Percentiles rank a stretch among this genome's conserved stretches.
phyloP scores from a whole-genome alignment of 2,329 filamentous ascomycete genomes.

The Cercospora canescens region DNA sequence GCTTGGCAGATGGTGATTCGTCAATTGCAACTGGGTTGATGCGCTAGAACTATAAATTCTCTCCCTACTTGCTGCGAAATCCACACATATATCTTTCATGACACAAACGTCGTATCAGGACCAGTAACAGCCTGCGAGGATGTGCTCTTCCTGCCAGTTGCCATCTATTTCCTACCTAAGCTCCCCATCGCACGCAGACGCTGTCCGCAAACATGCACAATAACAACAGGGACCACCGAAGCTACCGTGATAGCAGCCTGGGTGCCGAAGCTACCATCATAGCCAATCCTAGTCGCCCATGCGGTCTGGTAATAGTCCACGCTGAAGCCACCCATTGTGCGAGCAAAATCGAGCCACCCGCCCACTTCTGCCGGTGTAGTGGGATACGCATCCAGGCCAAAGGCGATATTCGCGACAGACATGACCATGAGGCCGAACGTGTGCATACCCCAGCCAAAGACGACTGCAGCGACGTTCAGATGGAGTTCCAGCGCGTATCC shows the following conservation, averaged over 20 bases:
- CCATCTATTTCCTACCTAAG: not conserved
- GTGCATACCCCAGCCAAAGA: constrained; percentile 15
- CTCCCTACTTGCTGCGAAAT: no score
- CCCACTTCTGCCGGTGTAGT: constrained; percentile 12
- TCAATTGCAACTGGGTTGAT: no score
- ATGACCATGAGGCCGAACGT: constrained; percentile 20
- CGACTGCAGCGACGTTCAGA: constrained; percentile 13
- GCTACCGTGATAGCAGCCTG: constrained; percentile 9
- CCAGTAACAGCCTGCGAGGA: not conserved
- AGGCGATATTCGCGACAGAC: constrained; percentile 13
- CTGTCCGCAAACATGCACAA: not conserved
- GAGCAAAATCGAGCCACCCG: constrained; percentile 19
- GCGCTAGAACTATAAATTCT: no score
- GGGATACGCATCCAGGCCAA: constrained; percentile 17
- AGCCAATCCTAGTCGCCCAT: constrained; percentile 15
- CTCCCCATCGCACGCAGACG: not conserved
- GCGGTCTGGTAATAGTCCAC: constrained; percentile 16
- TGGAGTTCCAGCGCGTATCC: constrained; percentile 13
- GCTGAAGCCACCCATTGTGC: constrained; percentile 16
- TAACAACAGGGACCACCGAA: not conserved
- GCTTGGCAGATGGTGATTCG: no score
- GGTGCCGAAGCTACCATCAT: constrained; percentile 16
- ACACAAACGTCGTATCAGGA: no score
- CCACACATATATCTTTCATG: no score
- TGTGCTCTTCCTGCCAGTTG: not conserved